phyloP scores from a whole-genome alignment of 129 eudicot genomes.

The Flaveria brownii region DNA sequence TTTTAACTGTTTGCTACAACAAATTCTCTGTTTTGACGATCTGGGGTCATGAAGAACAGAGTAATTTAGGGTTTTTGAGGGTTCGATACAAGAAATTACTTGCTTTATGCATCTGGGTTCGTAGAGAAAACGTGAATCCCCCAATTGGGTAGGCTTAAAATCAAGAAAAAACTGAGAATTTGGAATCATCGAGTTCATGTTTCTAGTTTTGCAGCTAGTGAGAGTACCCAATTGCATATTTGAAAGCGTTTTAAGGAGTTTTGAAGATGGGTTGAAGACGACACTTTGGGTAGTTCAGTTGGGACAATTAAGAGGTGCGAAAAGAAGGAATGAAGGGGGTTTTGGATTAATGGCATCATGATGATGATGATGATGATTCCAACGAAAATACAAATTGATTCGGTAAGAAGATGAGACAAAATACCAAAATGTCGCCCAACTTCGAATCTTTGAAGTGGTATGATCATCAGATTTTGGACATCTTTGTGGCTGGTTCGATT shows the following conservation, averaged over 20 bases:
- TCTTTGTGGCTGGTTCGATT: slow-evolving; percentile 14
- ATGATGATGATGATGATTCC: slow-evolving; percentile 41
- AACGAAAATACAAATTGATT: slow-evolving; percentile 27
- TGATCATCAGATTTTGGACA: background rate
- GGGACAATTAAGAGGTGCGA: slow-evolving; percentile 12
- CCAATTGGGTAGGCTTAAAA: slow-evolving; percentile 31
- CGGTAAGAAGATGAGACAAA: slow-evolving; percentile 42
- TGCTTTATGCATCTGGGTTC: slow-evolving; percentile 10
- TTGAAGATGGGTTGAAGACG: slow-evolving; percentile 10
- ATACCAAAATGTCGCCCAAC: background rate
- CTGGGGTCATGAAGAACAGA: slow-evolving; percentile 28
- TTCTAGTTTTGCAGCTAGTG: slow-evolving; percentile 35
- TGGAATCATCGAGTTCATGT: slow-evolving; percentile 26
- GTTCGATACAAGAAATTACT: slow-evolving; percentile 12
- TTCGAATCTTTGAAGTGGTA: slow-evolving; percentile 18
- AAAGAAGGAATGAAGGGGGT: slow-evolving; percentile 16
- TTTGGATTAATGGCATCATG: slow-evolving; percentile 36
- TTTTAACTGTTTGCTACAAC: slow-evolving; percentile 24
- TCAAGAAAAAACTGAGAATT: slow-evolving; percentile 31
- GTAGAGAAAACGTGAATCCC: slow-evolving; percentile 13
- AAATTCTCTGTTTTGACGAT: slow-evolving; percentile 34
- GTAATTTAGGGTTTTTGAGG: slow-evolving; percentile 32
- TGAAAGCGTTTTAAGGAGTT: background rate
- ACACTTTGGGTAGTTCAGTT: slow-evolving; percentile 17
- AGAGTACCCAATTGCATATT: slow-evolving; percentile 21